phyloP scores from a whole-genome alignment of 495 filamentous ascomycete species.

The Tetracladium marchalianum region DNA sequence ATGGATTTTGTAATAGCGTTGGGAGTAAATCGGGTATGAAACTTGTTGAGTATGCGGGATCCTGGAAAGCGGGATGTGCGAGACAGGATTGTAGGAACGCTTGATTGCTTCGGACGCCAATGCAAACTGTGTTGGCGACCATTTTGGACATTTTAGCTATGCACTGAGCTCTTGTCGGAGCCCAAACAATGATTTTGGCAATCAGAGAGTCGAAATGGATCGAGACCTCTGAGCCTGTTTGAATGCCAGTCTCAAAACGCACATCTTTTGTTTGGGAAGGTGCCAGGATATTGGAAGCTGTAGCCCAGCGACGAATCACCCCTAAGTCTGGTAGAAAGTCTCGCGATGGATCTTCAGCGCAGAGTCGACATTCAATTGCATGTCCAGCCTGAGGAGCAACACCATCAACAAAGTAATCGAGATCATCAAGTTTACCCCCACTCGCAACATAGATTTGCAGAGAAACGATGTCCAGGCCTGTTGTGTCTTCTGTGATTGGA shows the following conservation, averaged over 20 bases:
- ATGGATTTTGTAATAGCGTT: background rate
- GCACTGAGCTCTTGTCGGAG: background rate
- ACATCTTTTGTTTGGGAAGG: background rate
- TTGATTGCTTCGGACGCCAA: constrained; percentile 4
- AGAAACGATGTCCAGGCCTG: constrained; percentile 40
- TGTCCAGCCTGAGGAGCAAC: constrained; percentile 32
- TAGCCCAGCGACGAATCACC: constrained; percentile 24
- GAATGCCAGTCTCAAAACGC: background rate
- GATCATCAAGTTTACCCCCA: constrained; percentile 28
- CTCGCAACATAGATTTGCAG: constrained; percentile 43
- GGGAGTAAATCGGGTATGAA: background rate
- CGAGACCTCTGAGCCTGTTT: background rate
- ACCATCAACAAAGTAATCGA: background rate
- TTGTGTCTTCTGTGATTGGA: constrained; percentile 47
- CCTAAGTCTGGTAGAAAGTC: constrained; percentile 49
- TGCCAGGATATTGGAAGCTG: background rate
- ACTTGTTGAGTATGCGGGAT: background rate
- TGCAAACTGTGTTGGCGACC: background rate
- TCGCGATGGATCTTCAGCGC: constrained; percentile 48
- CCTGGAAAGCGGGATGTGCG: background rate
- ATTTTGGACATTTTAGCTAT: background rate
- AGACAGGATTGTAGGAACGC: background rate
- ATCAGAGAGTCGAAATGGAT: constrained; percentile 4
- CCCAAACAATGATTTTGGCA: constrained; percentile 3
- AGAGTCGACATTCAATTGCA: constrained; percentile 51